These are phyloP conservation scores for Lasiosphaeria hispida DNA, from an alignment of 495 filamentous ascomycete species.

Conservation along the genomic window DNA sequence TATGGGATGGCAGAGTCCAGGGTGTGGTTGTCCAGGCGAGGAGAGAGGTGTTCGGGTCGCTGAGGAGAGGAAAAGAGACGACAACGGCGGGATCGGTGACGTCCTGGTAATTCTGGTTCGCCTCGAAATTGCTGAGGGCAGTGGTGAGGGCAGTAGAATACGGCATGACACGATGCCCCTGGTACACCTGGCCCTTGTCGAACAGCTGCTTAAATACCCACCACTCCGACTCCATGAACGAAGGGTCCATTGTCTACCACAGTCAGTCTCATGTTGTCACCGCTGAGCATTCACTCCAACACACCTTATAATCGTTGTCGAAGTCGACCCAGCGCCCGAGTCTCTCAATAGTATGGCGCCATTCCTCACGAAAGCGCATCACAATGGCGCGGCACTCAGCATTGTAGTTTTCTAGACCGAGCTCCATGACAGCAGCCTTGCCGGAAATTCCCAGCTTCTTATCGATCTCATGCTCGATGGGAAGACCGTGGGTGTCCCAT, in stretches of 20 bases:
- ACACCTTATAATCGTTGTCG: constrained; percentile 94
- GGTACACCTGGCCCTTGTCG: constrained; percentile 85
- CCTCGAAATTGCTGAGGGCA: constrained; percentile 89
- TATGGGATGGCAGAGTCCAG: constrained; percentile 90
- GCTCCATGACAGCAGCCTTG: constrained; percentile 78
- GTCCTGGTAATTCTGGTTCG: constrained; percentile 93
- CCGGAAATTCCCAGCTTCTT: constrained; percentile 92
- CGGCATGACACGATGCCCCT: constrained; percentile 88
- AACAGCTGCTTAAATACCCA: constrained; percentile 95
- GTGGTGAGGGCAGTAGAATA: constrained; percentile 91
- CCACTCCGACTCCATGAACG: constrained; percentile 97
- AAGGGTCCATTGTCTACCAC: constrained; percentile 77
- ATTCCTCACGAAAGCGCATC: constrained; percentile 87
- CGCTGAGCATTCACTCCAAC: constrained; percentile 1
- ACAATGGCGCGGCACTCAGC: constrained; percentile 90
- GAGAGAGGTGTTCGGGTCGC: constrained; percentile 71
- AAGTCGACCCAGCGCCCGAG: constrained; percentile 98
- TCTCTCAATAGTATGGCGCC: constrained; percentile 84
- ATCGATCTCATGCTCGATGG: constrained; percentile 97
- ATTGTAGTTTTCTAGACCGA: constrained; percentile 92
- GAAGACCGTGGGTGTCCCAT: constrained; percentile 93
- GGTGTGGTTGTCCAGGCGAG: constrained; percentile 95
- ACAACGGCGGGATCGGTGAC: constrained; percentile 90
- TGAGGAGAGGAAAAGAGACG: constrained; percentile 78
- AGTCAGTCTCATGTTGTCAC: constrained; percentile 12